Base-by-base conservation (phyloP, 129 eudicot species). In the Kitagawia praeruptora region DNA sequence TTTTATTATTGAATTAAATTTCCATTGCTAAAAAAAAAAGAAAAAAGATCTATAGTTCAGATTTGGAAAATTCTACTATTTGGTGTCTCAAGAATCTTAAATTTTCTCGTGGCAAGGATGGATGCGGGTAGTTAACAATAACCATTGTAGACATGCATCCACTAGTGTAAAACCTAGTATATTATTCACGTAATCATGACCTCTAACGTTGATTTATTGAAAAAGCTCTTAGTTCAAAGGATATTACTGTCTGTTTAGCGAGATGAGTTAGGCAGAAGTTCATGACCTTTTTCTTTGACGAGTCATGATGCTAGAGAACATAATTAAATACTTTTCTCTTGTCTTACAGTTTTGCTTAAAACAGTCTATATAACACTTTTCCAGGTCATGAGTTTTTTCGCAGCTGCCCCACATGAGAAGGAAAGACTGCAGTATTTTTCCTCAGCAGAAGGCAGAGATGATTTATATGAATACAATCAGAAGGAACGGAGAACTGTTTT, bases 391-490 rank as follows among this genome's bases (percentile, higher is more conserved):
- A 92, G 95, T 85, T 84, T 48, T 83, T 95, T 87, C 70, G 97
- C 99, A 9, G 84, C 81, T 78, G 97, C 97, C 75, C 85, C 88
- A 85, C 99, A 95, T 83, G 99, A 95, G 85, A 92, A 92, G 83
- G 99, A 95, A 85, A 90, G 96, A 80, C 96, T 95, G 77, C 88
- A 87, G 70, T 92, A 95, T 84, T 95, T 95, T 84, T 89, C 94
- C 75, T 90, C 99, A 64, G 86, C 99, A 23, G 99, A 95, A 90
- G 99, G 99, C 77, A 87, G 99, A 82, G 99, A 95, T 84, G 99
- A 92, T 85, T 61, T 95, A 10, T 95, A 95, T 78, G 90, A 90
- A 42, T 95, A 92, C 82, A 95, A 95, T 81, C 97, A 95, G 81
- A 95, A 89, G 83, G 99, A 92, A 84, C 81, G 97, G 72, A 87